phyloP scores from a whole-genome alignment of 176 grass and related monocot species.

The Avena sativa region DNA sequence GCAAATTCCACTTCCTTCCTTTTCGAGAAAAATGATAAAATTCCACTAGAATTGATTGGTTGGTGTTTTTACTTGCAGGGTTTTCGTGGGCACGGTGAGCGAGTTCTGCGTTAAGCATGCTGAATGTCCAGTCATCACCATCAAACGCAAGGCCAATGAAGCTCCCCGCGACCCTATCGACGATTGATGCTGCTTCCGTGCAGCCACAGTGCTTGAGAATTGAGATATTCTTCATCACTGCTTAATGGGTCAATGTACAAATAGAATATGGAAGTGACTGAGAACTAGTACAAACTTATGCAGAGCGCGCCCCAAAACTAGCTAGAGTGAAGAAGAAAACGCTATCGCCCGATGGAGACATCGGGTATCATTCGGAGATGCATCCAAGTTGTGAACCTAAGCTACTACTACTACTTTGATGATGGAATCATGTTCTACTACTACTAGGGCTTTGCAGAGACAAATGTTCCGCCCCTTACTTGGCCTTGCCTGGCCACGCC shows the following conservation, averaged over 20 bases:
- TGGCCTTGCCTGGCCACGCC: conserved; percentile 57
- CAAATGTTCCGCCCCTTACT: conserved; percentile 50
- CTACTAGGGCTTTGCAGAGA: conserved; percentile 49
- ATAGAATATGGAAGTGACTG: conserved; percentile 46
- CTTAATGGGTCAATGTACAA: conserved; percentile 66
- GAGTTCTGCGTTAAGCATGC: conserved; percentile 97
- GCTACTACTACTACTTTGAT: not conserved
- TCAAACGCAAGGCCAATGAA: conserved; percentile 86
- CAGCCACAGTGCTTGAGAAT: conserved; percentile 31
- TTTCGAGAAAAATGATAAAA: not conserved
- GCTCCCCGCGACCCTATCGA: conserved; percentile 83
- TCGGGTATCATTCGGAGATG: conserved; percentile 44
- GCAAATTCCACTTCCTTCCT: not conserved
- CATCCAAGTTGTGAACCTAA: conserved; percentile 58
- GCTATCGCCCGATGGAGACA: conserved; percentile 18
- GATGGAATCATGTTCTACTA: conserved; percentile 42
- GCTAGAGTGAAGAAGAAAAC: conserved; percentile 62
- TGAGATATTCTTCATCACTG: conserved; percentile 55
- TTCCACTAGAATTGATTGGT: not conserved
- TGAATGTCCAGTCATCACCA: conserved; percentile 87
- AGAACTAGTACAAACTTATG: conserved; percentile 43
- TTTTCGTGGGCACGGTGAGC: conserved; percentile 91
- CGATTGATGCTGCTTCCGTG: conserved; percentile 52
- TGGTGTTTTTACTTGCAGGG: conserved; percentile 51
- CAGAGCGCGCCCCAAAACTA: conserved; percentile 50